Evolutionary conservation across 2,329 filamentous ascomycete species (phyloP).

Genomic region (Eutypa lata): DNA sequence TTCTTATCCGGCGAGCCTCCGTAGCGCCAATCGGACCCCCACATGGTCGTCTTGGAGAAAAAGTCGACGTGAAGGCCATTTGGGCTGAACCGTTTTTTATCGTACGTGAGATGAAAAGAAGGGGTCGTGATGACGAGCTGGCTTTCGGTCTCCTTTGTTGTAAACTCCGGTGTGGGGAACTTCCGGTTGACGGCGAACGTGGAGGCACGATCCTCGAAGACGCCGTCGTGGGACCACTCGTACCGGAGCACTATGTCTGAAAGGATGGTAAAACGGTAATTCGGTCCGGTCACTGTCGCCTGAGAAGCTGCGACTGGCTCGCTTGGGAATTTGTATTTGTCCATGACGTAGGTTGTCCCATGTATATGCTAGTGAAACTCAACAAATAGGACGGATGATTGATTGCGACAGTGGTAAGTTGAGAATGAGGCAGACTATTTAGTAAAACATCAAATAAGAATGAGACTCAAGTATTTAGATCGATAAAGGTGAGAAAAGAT

Average conservation of each 20-base stretch:
- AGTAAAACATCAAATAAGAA: too few relatives aligned
- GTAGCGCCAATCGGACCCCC: conserved; percentile 50
- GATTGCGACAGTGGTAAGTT: too few relatives aligned
- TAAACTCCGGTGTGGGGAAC: conserved; percentile 45
- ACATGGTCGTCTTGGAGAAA: conserved; percentile 37
- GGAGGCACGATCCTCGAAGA: conserved; percentile 61
- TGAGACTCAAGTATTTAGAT: too few relatives aligned
- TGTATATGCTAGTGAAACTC: too few relatives aligned
- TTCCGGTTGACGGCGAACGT: conserved; percentile 57
- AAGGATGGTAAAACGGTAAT: conserved; percentile 60
- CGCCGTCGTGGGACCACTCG: conserved; percentile 58
- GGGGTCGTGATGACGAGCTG: conserved; percentile 54
- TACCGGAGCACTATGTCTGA: conserved; percentile 55
- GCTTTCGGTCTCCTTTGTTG: conserved; percentile 41
- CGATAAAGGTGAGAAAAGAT: too few relatives aligned
- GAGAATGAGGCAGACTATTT: too few relatives aligned
- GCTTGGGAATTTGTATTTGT: conserved; percentile 39
- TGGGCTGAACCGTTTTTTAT: conserved; percentile 52
- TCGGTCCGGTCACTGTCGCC: conserved; percentile 41
- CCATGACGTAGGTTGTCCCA: too few relatives aligned
- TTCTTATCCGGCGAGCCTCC: conserved; percentile 22
- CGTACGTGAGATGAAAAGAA: conserved; percentile 54
- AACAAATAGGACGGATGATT: too few relatives aligned
- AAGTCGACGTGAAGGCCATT: conserved; percentile 45
- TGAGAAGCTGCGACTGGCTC: conserved; percentile 41